Conservation (phyloP, 371 early-diverging fungal species). For the Saksenaea oblongispora region DNA sequence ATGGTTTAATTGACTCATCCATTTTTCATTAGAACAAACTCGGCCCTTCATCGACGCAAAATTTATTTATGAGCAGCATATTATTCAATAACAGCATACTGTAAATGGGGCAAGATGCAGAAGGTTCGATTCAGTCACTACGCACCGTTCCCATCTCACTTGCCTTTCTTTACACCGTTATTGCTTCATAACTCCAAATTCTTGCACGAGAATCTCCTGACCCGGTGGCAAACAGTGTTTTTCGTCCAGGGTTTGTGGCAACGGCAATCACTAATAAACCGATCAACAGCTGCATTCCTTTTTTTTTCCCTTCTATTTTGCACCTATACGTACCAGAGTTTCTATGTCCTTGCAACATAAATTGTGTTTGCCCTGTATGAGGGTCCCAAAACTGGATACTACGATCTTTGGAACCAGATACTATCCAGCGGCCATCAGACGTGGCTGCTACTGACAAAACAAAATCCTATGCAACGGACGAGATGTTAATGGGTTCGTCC, state of each 20-base stretch:
- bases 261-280: constrained; percentile 77
- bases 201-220: constrained; percentile 90
- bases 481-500: background rate
- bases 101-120: too few relatives aligned
- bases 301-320: constrained; percentile 3
- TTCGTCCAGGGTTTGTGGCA: constrained; percentile 74
- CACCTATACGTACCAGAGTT: constrained; percentile 79
- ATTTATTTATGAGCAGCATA: too few relatives aligned
- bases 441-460: constrained; percentile 94
- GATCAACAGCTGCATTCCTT: background rate
- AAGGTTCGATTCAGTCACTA: background rate
- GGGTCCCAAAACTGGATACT: constrained; percentile 96
- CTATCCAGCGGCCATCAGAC: constrained; percentile 89
- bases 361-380: constrained; percentile 70
- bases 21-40: too few relatives aligned
- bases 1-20: too few relatives aligned
- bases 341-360: constrained; percentile 96
- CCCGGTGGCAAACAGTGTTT: constrained; percentile 89
- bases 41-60: too few relatives aligned
- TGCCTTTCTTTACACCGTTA: background rate
- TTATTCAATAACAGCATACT: too few relatives aligned
- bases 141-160: background rate
- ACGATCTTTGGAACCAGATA: constrained; percentile 94
- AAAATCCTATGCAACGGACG: constrained; percentile 70
- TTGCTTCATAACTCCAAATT: constrained; percentile 76